These are phyloP conservation scores for Dendrostoma leiphaemia DNA, from an alignment of 2,329 filamentous ascomycete species.

Conservation along the genomic window DNA sequence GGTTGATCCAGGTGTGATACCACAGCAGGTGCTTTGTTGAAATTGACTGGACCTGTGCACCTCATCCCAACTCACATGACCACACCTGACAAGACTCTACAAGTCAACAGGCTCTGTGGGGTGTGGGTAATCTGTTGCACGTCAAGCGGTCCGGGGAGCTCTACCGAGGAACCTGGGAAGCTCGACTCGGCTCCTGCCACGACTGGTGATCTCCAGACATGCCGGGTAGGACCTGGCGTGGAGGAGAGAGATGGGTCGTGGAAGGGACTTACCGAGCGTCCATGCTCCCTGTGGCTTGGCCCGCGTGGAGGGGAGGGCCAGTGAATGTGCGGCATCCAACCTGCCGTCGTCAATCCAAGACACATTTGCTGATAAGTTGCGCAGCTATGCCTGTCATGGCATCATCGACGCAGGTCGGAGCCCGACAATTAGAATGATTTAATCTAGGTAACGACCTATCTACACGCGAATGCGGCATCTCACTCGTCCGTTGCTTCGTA, in stretches of 20 bases:
- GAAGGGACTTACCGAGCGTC: not conserved
- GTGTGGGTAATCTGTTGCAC: too few species aligned
- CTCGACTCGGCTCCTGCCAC: too few species aligned
- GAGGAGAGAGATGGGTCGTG: not conserved
- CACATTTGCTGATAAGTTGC: not conserved
- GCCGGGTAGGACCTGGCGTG: too few species aligned
- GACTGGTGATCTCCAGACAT: too few species aligned
- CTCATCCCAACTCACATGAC: too few species aligned
- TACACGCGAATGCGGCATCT: too few species aligned
- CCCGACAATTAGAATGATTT: not conserved
- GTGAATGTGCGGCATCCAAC: not conserved
- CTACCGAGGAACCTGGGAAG: too few species aligned
- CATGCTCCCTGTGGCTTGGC: not conserved
- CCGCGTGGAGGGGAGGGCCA: too few species aligned
- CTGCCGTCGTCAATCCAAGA: not conserved
- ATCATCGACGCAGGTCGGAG: not conserved
- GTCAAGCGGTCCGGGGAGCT: too few species aligned
- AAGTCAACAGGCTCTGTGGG: too few species aligned
- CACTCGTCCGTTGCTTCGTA: too few species aligned
- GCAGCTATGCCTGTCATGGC: not conserved
- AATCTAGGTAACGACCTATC: not conserved
- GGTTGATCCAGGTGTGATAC: slow-evolving; percentile 9
- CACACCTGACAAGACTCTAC: too few species aligned
- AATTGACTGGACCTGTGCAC: not conserved
- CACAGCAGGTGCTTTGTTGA: not conserved